phyloP scores from a whole-genome alignment of 805 yeast species.

The Schwanniomyces pseudopolymorphus region DNA sequence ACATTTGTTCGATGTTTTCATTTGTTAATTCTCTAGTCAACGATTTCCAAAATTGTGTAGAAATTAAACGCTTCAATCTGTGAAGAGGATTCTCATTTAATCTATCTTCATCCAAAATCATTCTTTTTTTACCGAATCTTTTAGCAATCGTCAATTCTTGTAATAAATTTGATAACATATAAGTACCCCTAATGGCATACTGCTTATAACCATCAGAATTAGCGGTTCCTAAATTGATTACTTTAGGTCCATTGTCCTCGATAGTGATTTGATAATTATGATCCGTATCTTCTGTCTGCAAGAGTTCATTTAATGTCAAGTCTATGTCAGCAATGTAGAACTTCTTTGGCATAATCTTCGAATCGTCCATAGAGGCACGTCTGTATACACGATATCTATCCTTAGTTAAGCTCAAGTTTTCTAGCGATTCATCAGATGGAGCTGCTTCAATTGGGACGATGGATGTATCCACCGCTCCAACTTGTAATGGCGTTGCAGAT shows the following conservation, averaged over 20 bases:
- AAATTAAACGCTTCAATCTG: constrained; percentile 69
- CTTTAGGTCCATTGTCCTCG: constrained; percentile 33
- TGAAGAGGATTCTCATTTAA: constrained; percentile 85
- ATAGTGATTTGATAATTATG: constrained; percentile 64
- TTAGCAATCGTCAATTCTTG: constrained; percentile 90
- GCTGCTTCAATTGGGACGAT: constrained; percentile 30
- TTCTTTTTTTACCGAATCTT: constrained; percentile 71
- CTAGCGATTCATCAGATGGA: constrained; percentile 6
- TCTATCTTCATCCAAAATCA: constrained; percentile 79
- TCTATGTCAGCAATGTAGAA: constrained; percentile 78
- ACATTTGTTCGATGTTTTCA: constrained; percentile 63
- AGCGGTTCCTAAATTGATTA: constrained; percentile 52
- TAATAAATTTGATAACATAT: constrained; percentile 79
- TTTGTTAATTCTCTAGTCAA: constrained; percentile 71
- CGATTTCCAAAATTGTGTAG: constrained; percentile 76
- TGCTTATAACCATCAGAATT: constrained; percentile 79
- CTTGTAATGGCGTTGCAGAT: constrained; percentile 4
- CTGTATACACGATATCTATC: constrained; percentile 16
- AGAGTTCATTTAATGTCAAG: constrained; percentile 63
- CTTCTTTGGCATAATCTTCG: constrained; percentile 35
- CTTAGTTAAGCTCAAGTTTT: constrained; percentile 4
- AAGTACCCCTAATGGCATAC: constrained; percentile 79
- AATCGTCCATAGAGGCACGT: constrained; percentile 33
- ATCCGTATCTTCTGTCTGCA: constrained; percentile 83
- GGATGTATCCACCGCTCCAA: constrained; percentile 19